Percentiles rank a stretch among this genome's conserved stretches.
Conservation (phyloP, 1,284 basidiomycete species). For the Heterobasidion occidentale region DNA sequence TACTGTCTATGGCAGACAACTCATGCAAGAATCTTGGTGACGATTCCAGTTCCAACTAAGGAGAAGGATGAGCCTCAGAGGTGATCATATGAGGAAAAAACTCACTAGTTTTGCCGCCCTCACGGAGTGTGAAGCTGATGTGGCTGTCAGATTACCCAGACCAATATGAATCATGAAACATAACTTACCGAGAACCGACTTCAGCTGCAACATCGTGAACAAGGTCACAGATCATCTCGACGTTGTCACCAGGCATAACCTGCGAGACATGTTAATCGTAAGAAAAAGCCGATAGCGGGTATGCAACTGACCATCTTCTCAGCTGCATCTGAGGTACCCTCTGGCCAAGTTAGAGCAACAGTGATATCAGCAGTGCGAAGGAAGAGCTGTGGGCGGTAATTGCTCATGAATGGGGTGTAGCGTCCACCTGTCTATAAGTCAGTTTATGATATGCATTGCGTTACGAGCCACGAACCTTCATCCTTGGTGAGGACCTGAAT, state of each 20-base stretch:
- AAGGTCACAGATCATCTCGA: conserved; percentile 87
- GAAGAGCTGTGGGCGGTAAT: conserved; percentile 97
- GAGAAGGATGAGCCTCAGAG: neutral
- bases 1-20: neutral
- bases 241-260: conserved; percentile 98
- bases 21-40: conserved; percentile 71
- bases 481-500: conserved; percentile 89
- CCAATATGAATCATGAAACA: neutral
- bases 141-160: neutral
- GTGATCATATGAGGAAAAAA: conserved; percentile 9
- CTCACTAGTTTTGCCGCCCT: conserved; percentile 90
- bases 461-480: conserved; percentile 43
- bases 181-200: conserved; percentile 71
- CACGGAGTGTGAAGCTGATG: conserved; percentile 86
- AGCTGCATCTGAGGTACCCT: conserved; percentile 65
- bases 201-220: conserved; percentile 90
- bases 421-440: conserved; percentile 57
- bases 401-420: conserved; percentile 94
- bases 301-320: conserved; percentile 67
- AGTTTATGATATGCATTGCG: neutral
- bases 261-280: conserved; percentile 21
- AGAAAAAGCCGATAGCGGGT: conserved; percentile 4
- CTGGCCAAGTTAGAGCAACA: conserved; percentile 80
- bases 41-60: conserved; percentile 84
- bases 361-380: conserved; percentile 96